Base-by-base conservation (phyloP, 768 basidiomycete genomes). In the Russula compacta region DNA sequence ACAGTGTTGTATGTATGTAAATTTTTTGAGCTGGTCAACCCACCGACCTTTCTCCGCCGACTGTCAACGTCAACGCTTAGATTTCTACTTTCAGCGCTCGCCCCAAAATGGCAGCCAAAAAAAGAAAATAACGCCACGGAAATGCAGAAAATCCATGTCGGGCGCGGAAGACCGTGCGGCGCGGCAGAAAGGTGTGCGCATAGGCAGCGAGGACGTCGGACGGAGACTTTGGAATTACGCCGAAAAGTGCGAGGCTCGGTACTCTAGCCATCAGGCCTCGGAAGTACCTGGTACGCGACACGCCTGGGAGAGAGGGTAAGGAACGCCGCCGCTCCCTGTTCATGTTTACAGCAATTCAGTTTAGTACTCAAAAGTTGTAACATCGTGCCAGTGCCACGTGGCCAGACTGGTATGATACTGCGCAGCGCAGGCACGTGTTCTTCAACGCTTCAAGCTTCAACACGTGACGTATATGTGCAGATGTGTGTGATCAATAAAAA, bases 111-210 rank as follows among this genome's bases (percentile, higher is more conserved):
- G 29, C 36, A 9, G 9, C 8, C 3, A 21, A 32, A 19, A 53
- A 59, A 53, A 48, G 29, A 24, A 47, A 44, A 19, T 19, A 44
- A 14, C 4, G 19, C 6, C 32, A 42, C 4, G 33, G 19, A 49
- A 49, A 29, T 10, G 38, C 39, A 12, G 52, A 14, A 21, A 40
- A 39, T 15, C 29, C 8, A 33, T 9, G 29, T 7, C 53, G 53
- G 53, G 6, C 32, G 49, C 40, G 59, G 39, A 55, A 55, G 46
- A 55, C 59, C 53, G 59, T 55, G 47, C 47, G 53, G 15, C 53
- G 53, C 21, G 49, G 8, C 21, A 55, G 8, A 7, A 12, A 38
- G 29, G n/a, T 10, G 6, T n/a, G 43, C 43, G n/a, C 6, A 19
- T 24, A 24, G 7, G 12, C 35, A 43, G 53, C 59, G 53, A 36